Evolutionary conservation across 2,329 filamentous ascomycete species (phyloP).

Genomic region (Beauveria australis): DNA sequence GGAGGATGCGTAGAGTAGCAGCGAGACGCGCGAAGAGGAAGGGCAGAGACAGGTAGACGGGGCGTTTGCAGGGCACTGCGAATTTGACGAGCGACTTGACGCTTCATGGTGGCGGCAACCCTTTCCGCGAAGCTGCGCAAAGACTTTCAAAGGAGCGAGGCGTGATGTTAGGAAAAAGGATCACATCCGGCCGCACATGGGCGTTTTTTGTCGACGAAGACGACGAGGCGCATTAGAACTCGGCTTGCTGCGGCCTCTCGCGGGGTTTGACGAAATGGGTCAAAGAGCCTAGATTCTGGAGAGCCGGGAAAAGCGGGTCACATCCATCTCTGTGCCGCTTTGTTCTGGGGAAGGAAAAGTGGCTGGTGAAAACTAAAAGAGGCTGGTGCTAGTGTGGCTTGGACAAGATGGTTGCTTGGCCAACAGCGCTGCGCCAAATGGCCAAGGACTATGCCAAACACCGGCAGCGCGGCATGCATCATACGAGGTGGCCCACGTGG

Average conservation of each 20-base stretch:
- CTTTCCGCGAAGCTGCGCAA: not conserved
- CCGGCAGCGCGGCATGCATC: not conserved
- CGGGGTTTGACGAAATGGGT: conserved; percentile 19
- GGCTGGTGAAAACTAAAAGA: not conserved
- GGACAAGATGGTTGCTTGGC: conserved; percentile 33
- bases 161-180: conserved; percentile 8
- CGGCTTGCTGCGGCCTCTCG: conserved; percentile 31
- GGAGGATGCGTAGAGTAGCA: conserved; percentile 50
- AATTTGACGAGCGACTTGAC: conserved; percentile 23
- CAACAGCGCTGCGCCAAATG: conserved; percentile 23
- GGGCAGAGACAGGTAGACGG: not conserved
- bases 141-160: conserved; percentile 10
- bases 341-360: conserved; percentile 11
- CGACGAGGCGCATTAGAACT: conserved; percentile 14
- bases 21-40: conserved; percentile 13
- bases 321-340: conserved; percentile 13
- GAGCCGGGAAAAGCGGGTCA: conserved; percentile 5
- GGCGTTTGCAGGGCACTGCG: conserved; percentile 20
- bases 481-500: conserved; percentile 8
- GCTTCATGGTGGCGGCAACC: conserved; percentile 23
- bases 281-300: conserved; percentile 3
- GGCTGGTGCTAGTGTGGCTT: conserved; percentile 11
- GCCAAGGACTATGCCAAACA: conserved; percentile 17
- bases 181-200: conserved; percentile 6
- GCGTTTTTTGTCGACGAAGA: conserved; percentile 13